phyloP scores from a whole-genome alignment of 1,284 basidiomycete genomes.

The Papiliotrema laurentii region DNA sequence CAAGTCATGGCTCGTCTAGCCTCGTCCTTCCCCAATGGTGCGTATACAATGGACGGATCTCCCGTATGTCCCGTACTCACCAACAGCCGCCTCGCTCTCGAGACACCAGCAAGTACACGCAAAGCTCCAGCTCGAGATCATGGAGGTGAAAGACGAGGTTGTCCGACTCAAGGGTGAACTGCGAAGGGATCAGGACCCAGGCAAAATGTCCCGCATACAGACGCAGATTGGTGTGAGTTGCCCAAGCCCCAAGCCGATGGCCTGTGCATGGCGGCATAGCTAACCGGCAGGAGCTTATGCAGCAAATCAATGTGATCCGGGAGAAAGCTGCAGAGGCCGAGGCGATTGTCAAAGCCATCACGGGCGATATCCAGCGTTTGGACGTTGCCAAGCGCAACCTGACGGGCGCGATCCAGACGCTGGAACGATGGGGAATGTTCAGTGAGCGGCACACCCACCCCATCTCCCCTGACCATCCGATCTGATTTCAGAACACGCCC shows the following conservation, averaged over 20 bases:
- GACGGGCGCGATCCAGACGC: slow-evolving; percentile 78
- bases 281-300: slow-evolving; percentile 70
- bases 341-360: slow-evolving; percentile 90
- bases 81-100: slow-evolving; percentile 28
- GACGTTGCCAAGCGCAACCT: slow-evolving; percentile 94
- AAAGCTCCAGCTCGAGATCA: slow-evolving; percentile 39
- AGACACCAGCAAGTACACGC: slow-evolving; percentile 41
- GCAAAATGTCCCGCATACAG: slow-evolving; percentile 80
- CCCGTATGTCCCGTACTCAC: neutral
- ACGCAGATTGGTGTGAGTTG: slow-evolving; percentile 80
- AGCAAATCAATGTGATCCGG: slow-evolving; percentile 87
- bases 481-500: slow-evolving; percentile 63
- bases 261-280: neutral
- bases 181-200: slow-evolving; percentile 70
- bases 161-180: slow-evolving; percentile 63
- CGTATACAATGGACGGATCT: slow-evolving; percentile 6
- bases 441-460: slow-evolving; percentile 63
- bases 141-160: slow-evolving; percentile 58
- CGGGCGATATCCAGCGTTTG: slow-evolving; percentile 90
- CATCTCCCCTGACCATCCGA: neutral
- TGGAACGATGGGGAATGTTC: slow-evolving; percentile 90
- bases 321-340: slow-evolving; percentile 96
- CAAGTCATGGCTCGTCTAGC: slow-evolving; percentile 25
- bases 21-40: slow-evolving; percentile 26
- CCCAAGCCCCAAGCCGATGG: neutral